phyloP scores from a whole-genome alignment of 129 eudicot genomes.

The Lonicera japonica region DNA sequence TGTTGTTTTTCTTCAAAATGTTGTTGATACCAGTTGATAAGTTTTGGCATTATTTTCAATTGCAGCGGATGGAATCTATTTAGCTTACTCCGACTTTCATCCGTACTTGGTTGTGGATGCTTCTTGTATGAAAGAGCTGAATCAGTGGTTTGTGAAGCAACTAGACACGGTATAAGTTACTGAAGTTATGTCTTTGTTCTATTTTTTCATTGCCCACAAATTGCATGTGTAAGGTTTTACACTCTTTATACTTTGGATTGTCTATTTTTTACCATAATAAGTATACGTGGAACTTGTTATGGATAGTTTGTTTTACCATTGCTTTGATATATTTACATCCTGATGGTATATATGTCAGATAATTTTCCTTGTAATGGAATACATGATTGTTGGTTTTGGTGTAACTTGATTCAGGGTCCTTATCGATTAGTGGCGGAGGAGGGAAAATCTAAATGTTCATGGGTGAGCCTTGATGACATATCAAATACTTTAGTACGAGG shows the following conservation, averaged over 20 bases:
- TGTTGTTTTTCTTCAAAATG: not conserved
- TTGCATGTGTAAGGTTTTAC: too few relatives aligned
- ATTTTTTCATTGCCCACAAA: not conserved
- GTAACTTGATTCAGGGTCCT: conserved; percentile 65
- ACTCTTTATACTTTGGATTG: too few relatives aligned
- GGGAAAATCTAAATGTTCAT: conserved; percentile 93
- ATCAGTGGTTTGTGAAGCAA: conserved; percentile 92
- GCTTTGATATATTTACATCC: too few relatives aligned
- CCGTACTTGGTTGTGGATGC: conserved; percentile 84
- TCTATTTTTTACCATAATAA: not conserved
- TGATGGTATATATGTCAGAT: too few relatives aligned
- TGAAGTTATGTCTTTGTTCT: not conserved
- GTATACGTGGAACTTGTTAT: not conserved
- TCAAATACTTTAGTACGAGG: conserved; percentile 81
- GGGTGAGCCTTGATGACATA: conserved; percentile 85
- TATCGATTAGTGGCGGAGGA: conserved; percentile 92
- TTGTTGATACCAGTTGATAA: conserved; percentile 9
- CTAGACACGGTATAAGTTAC: conserved; percentile 69
- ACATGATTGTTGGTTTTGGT: conserved; percentile 4
- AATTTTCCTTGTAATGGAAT: not conserved
- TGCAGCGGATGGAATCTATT: conserved; percentile 86
- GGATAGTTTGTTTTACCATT: not conserved
- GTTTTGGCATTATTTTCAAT: conserved; percentile 9
- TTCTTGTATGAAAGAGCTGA: conserved; percentile 78
- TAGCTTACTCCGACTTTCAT: conserved; percentile 89